Percentiles rank a stretch among this genome's conserved stretches.
phyloP scores from a whole-genome alignment of 2,329 filamentous ascomycete species.

The Fusarium sp. region DNA sequence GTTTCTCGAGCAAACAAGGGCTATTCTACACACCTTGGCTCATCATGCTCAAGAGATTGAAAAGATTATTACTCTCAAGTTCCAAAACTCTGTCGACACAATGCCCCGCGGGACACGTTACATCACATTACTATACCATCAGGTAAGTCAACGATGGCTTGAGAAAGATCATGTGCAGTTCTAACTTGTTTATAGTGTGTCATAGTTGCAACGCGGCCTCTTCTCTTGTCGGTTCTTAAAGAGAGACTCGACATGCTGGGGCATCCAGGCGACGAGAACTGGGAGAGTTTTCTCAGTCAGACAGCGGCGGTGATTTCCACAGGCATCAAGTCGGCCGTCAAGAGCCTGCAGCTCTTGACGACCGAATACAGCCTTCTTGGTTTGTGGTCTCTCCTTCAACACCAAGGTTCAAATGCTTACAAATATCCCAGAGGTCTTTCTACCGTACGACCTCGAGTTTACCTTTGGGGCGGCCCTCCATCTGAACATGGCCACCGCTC shows the following conservation, averaged over 20 bases:
- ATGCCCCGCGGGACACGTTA: slow-evolving; percentile 52
- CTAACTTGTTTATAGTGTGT: slow-evolving; percentile 44
- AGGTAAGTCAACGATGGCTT: slow-evolving; percentile 38
- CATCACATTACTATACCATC: slow-evolving; percentile 52
- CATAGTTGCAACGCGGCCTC: slow-evolving; percentile 51
- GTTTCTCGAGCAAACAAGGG: slow-evolving; percentile 50
- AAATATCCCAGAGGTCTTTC: slow-evolving; percentile 45
- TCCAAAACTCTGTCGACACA: slow-evolving; percentile 47
- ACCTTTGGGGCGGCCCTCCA: slow-evolving; percentile 49
- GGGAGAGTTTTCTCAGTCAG: slow-evolving; percentile 46
- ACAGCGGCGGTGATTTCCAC: slow-evolving; percentile 51
- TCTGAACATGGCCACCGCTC: slow-evolving; percentile 49
- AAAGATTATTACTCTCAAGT: slow-evolving; percentile 47
- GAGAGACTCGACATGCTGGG: slow-evolving; percentile 47
- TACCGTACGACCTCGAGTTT: slow-evolving; percentile 53
- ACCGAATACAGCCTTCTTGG: slow-evolving; percentile 50
- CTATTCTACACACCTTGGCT: slow-evolving; percentile 50
- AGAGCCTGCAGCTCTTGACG: slow-evolving; percentile 51
- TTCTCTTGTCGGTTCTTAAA: slow-evolving; percentile 52
- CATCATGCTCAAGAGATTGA: slow-evolving; percentile 53
- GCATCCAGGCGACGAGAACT: slow-evolving; percentile 41
- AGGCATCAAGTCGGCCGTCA: slow-evolving; percentile 54
- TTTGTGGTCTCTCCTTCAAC: slow-evolving; percentile 19
- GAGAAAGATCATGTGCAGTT: background rate
- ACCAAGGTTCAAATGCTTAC: background rate